Base-by-base conservation (phyloP, 495 filamentous ascomycete genomes). In the Melanomma pulvis-pyrius region DNA sequence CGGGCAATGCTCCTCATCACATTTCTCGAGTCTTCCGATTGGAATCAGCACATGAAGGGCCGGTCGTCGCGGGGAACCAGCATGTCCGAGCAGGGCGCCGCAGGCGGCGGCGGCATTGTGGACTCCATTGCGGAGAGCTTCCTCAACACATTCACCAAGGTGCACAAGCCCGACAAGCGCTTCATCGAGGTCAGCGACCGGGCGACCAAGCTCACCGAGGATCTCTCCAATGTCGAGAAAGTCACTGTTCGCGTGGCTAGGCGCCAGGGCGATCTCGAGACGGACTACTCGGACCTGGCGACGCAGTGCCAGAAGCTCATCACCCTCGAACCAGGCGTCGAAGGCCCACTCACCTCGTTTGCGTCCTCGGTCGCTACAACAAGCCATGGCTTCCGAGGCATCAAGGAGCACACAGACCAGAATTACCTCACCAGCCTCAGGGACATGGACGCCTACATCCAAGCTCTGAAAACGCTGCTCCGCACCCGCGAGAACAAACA, bases 401-500 rank as follows among this genome's bases (percentile, higher is more conserved):
- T 98, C 53, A 92, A 90, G 69, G 94, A 98, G 58, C 88, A 93
- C 74, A 98, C 93, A 1, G 94, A 98, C 75, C 92, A 96, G 69
- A 91, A 96, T 76, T 98, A 98, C 73, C 87, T 98, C 22, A 89
- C 91, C 65, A 91, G 88, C 11, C 82, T 98, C 32, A 84, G 91
- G 19, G 96, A 98, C 75, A 96, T 98, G 92, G 88, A 92, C 63
- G 87, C 92, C 28, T 98, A 98, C 77, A 92, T 90, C 73, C 76
- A 85, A 21, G 87, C 92, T 1, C 77, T 98, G 19, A 96, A 96
- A 76, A 79, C 87, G 30, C 87, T 98, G 2, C 85, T 98, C 72
- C 96, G 96, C 79, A 90, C 90, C 6, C 88, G 94, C 22, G 96
- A 98, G 78, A 92, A 96, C 79, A 98, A 98, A 75, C 94, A 98